Percentiles rank a stretch among this genome's conserved stretches.
Evolutionary conservation across 1,139 yeast species (phyloP).

Genomic region (Blastobotrys illinoisensis): DNA sequence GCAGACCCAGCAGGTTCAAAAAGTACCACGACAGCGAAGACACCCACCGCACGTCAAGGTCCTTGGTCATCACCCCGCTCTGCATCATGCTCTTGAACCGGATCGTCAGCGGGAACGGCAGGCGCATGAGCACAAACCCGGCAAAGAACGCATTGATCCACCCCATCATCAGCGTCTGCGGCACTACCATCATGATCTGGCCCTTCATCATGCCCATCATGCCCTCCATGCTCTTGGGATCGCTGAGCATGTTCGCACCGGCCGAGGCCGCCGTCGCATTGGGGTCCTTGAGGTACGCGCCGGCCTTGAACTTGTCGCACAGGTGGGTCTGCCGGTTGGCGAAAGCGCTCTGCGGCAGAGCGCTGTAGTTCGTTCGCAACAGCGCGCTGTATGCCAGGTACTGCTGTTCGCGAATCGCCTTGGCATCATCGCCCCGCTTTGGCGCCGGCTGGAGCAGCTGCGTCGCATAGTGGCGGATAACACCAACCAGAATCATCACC

Average conservation of each 20-base stretch:
- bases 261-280: conserved; percentile 7
- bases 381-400: conserved; percentile 49
- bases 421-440: conserved; percentile 49
- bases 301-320: conserved; percentile 45
- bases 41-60: conserved; percentile 89
- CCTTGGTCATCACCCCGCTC: conserved; percentile 77
- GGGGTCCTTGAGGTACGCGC: conserved; percentile 47
- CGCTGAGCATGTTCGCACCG: conserved; percentile 60
- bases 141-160: conserved; percentile 95
- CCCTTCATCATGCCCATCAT: conserved; percentile 75
- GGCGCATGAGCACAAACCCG: conserved; percentile 78
- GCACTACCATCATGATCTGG: conserved; percentile 76
- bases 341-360: conserved; percentile 46
- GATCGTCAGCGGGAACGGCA: conserved; percentile 79
- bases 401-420: conserved; percentile 56
- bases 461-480: conserved; percentile 67
- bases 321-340: conserved; percentile 43
- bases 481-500: conserved; percentile 88
- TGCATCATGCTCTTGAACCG: conserved; percentile 91
- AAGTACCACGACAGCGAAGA: conserved; percentile 97
- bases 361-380: conserved; percentile 46
- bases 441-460: conserved; percentile 53
- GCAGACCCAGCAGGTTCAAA: conserved; percentile 78
- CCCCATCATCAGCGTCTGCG: conserved; percentile 91
- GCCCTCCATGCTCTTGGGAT: conserved; percentile 68